Evolutionary conservation across 2,329 filamentous ascomycete genomes (phyloP), one percentile per base, ranked within the genome.

Genomic region (Sarocladiaceae sp.): DNA sequence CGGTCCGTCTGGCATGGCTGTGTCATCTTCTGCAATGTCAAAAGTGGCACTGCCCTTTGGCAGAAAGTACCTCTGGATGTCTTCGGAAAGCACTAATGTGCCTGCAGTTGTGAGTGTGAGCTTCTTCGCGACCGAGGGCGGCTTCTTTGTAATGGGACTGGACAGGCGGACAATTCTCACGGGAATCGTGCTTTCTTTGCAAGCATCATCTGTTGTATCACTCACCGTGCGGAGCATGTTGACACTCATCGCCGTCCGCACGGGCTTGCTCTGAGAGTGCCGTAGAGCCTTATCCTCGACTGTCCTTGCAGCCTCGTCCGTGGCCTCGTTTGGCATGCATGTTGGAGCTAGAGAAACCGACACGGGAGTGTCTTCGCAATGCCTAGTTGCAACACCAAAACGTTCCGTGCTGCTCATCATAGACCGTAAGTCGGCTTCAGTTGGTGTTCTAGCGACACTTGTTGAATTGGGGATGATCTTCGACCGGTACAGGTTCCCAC

Each of bases 401-500:
- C n/a, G n/a, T n/a, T n/a, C n/a, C n/a, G n/a, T n/a, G n/a, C n/a
- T n/a, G n/a, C n/a, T n/a, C n/a, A n/a, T n/a, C n/a, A n/a, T n/a
- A n/a, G n/a, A n/a, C n/a, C n/a, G n/a, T n/a, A n/a, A n/a, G n/a
- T n/a, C n/a, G n/a, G n/a, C n/a, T n/a, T n/a, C n/a, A n/a, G n/a
- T n/a, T n/a, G n/a, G n/a, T n/a, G n/a, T n/a, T n/a, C n/a, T n/a
- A n/a, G n/a, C n/a, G n/a, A n/a, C n/a, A n/a, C n/a, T n/a, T n/a
- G n/a, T n/a, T n/a, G n/a, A n/a, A n/a, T n/a, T 33, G 32, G 16
- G 10, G 6, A 13, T 16, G 21, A 18, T 19, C n/a, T 34, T 16
- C 2, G 43, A 20, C 10, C 32, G 42, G 44, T 78, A 76, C 6
- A 67, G 48, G 5, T 61, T 56, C 23, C 56, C 52, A 18, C 72